Evolutionary conservation across 495 filamentous ascomycete genomes (phyloP).

Genomic region (Astrothelium subdiscretum): DNA sequence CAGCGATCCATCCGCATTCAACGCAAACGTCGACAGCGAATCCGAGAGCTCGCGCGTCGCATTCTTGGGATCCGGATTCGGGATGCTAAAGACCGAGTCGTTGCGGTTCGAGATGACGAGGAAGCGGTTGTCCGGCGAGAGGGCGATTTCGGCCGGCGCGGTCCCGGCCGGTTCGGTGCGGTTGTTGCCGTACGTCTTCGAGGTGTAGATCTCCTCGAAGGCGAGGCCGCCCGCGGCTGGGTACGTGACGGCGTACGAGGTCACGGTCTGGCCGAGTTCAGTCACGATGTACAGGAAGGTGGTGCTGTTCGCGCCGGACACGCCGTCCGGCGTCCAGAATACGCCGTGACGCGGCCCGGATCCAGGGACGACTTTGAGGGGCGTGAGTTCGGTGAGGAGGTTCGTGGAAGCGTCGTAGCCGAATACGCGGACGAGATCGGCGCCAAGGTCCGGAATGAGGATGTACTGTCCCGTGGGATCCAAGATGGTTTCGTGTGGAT

Average conservation of each 20-base stretch:
- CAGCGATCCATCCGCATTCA: slow-evolving; percentile 19
- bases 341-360: slow-evolving; percentile 29
- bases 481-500: slow-evolving; percentile 26
- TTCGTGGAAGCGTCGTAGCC: slow-evolving; percentile 15
- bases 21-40: slow-evolving; percentile 32
- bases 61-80: slow-evolving; percentile 19
- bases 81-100: slow-evolving; percentile 35
- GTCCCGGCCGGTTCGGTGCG: slow-evolving; percentile 22
- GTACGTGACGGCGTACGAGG: slow-evolving; percentile 23
- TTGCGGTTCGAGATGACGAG: slow-evolving; percentile 52
- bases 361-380: slow-evolving; percentile 15
- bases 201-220: slow-evolving; percentile 19
- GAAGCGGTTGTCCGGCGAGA: slow-evolving; percentile 51
- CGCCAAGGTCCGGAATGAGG: slow-evolving; percentile 30
- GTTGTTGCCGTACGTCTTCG: slow-evolving; percentile 16
- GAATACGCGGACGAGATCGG: slow-evolving; percentile 26
- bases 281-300: slow-evolving; percentile 24
- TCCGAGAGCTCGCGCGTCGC: slow-evolving; percentile 26
- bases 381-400: slow-evolving; percentile 9
- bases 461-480: slow-evolving; percentile 30
- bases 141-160: slow-evolving; percentile 44
- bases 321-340: slow-evolving; percentile 25
- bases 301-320: slow-evolving; percentile 11
- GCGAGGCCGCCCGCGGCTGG: slow-evolving; percentile 14
- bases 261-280: slow-evolving; percentile 24